Evolutionary conservation across 2,329 filamentous ascomycete genomes (phyloP).

Genomic region (Grosmannia penicillata): DNA sequence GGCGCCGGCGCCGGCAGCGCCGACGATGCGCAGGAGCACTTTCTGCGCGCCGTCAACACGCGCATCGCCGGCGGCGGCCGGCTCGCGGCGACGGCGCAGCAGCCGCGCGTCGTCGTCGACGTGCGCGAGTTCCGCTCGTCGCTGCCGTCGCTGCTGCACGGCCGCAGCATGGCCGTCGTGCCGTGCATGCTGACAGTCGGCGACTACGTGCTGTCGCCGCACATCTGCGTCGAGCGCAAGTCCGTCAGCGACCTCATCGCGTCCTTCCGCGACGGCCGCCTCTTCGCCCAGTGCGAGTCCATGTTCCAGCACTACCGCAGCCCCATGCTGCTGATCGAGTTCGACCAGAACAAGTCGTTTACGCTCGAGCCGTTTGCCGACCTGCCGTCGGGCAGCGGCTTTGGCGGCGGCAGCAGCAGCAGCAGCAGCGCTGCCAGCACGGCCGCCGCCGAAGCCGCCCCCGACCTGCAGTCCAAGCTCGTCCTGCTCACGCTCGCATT

Average conservation of each 20-base stretch:
- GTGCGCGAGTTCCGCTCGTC: constrained; percentile 93
- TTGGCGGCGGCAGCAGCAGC: constrained; percentile 44
- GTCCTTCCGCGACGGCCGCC: constrained; percentile 79
- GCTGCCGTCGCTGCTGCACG: constrained; percentile 80
- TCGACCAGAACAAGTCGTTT: constrained; percentile 94
- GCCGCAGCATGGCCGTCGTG: constrained; percentile 72
- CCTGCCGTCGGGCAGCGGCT: constrained; percentile 20
- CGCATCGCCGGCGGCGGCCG: constrained; percentile 87
- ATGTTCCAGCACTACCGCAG: constrained; percentile 90
- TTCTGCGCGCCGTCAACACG: constrained; percentile 90
- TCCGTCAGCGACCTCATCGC: constrained; percentile 81
- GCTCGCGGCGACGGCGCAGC: constrained; percentile 67
- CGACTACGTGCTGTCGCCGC: constrained; percentile 85
- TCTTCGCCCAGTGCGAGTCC: constrained; percentile 82
- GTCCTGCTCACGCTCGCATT: constrained; percentile 89
- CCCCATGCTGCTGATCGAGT: constrained; percentile 90
- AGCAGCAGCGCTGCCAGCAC: constrained; percentile 21
- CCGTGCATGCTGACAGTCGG: constrained; percentile 94
- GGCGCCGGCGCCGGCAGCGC: constrained; percentile 28
- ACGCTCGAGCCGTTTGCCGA: constrained; percentile 74
- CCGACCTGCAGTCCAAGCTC: constrained; percentile 80
- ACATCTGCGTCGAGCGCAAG: constrained; percentile 90
- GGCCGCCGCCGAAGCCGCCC: constrained; percentile 41
- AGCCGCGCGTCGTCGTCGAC: constrained; percentile 84
- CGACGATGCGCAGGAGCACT: constrained; percentile 77